Conservation (phyloP, 305 asterid species). For the Fraxinus sp. region DNA sequence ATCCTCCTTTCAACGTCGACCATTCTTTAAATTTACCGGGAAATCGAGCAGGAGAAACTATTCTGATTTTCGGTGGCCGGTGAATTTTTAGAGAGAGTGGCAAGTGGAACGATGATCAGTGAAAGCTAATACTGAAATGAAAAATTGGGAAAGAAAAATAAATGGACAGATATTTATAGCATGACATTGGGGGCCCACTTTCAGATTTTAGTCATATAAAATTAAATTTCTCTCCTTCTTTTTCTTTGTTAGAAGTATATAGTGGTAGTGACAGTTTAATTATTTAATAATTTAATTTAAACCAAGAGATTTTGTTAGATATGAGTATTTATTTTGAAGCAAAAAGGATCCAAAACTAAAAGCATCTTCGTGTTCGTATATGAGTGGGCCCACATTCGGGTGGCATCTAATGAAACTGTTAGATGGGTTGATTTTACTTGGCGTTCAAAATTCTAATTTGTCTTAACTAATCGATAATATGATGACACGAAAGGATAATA, state of each 20-base stretch:
- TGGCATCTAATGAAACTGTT: background rate
- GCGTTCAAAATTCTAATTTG: background rate
- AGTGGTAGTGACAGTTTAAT: constrained; percentile 7
- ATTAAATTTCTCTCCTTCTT: background rate
- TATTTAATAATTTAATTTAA: background rate
- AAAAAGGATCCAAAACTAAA: background rate
- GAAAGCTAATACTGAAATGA: constrained; percentile 34
- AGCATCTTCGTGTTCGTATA: background rate
- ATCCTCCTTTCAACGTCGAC: constrained; percentile 96
- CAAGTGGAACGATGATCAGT: constrained; percentile 23
- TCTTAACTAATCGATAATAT: background rate
- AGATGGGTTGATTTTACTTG: background rate
- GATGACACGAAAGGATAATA: background rate
- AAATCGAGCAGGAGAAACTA: background rate
- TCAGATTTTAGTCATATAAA: constrained; percentile 16
- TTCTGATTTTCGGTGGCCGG: background rate
- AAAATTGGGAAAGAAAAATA: constrained; percentile 28
- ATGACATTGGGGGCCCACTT: constrained; percentile 31
- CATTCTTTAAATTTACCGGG: constrained; percentile 40
- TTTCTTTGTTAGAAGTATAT: constrained; percentile 1
- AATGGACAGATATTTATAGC: constrained; percentile 33
- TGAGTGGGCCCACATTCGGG: background rate
- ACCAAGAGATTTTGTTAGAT: background rate
- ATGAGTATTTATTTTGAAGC: background rate
- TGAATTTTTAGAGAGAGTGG: constrained; percentile 26